These are phyloP conservation scores for Vitis labrusca DNA, from an alignment of 164 flowering plant species.

Conservation along the genomic window DNA sequence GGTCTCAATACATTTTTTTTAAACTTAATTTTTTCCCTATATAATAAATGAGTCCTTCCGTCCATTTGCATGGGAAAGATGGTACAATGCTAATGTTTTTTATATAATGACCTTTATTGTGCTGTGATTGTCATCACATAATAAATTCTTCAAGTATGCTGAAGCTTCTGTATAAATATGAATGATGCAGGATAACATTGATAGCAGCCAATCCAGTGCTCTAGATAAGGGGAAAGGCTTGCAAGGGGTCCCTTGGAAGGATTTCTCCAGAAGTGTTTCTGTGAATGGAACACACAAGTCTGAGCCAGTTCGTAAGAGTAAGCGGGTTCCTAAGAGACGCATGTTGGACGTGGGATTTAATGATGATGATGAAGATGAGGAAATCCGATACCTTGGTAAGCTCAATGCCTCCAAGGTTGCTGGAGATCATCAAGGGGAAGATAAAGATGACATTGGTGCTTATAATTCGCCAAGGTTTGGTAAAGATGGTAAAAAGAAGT, in stretches of 20 bases:
- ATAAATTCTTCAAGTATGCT: not conserved
- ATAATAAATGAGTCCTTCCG: not conserved
- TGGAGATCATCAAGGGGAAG: slow-evolving; percentile 29
- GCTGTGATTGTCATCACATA: not conserved
- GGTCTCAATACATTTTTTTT: not conserved
- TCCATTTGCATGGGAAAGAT: not conserved
- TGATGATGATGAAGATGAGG: slow-evolving; percentile 67
- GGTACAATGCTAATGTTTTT: not conserved
- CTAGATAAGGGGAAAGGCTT: slow-evolving; percentile 30
- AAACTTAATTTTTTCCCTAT: not conserved
- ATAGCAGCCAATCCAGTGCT: slow-evolving; percentile 24
- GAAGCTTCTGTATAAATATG: not conserved
- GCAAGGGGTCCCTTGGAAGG: slow-evolving; percentile 49
- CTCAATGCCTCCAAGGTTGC: slow-evolving; percentile 40
- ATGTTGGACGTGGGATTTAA: slow-evolving; percentile 49
- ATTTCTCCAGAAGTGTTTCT: slow-evolving; percentile 30
- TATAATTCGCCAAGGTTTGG: slow-evolving; percentile 16
- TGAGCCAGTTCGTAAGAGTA: slow-evolving; percentile 77
- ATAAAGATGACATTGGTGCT: slow-evolving; percentile 17
- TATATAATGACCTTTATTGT: not conserved
- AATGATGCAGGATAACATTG: slow-evolving; percentile 37
- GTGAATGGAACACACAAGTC: slow-evolving; percentile 36
- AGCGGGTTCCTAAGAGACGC: slow-evolving; percentile 66
- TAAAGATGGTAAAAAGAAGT: slow-evolving; percentile 39
- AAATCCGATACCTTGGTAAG: slow-evolving; percentile 64